Conservation (phyloP, 2,329 filamentous ascomycete genomes). For the Ceratocystis papillata region DNA sequence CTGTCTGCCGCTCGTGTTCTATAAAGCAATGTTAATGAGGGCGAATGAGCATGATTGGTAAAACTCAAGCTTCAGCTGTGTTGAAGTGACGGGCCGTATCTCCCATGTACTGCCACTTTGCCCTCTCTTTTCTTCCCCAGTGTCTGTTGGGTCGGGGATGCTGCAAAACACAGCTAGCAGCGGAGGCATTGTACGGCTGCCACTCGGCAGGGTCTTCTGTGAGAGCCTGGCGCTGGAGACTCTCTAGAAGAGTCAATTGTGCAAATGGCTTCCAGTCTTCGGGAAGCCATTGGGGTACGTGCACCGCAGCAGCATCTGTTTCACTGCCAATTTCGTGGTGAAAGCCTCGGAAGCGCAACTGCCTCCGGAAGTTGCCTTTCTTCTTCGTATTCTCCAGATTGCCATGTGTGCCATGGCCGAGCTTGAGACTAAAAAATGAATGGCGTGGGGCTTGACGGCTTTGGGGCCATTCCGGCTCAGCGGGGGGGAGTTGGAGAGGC, state of each 20-base stretch:
- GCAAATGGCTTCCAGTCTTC: slow-evolving; percentile 17
- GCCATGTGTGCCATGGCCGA: slow-evolving; percentile 1
- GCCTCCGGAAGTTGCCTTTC: neutral
- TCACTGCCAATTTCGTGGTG: neutral
- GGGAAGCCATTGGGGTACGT: slow-evolving; percentile 13
- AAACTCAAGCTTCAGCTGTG: neutral
- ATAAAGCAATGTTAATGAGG: neutral
- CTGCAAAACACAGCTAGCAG: slow-evolving; percentile 15
- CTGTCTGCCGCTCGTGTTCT: neutral
- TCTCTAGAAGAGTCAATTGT: slow-evolving; percentile 15
- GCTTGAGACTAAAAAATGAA: slow-evolving; percentile 9
- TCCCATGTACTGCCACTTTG: slow-evolving; percentile 17
- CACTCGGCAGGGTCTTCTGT: slow-evolving; percentile 1
- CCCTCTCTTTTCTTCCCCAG: slow-evolving; percentile 12
- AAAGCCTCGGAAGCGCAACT: neutral
- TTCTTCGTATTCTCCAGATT: neutral
- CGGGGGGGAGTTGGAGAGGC: neutral
- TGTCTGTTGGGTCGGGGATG: slow-evolving; percentile 16
- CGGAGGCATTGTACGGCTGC: slow-evolving; percentile 9
- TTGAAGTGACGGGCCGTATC: slow-evolving; percentile 1
- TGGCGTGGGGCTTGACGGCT: neutral
- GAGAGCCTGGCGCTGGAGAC: slow-evolving; percentile 7
- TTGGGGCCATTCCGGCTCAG: neutral
- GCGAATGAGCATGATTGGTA: neutral
- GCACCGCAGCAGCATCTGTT: slow-evolving; percentile 6